Conservation (phyloP, 164 flowering plant species). For the Nymphaea colorata region DNA sequence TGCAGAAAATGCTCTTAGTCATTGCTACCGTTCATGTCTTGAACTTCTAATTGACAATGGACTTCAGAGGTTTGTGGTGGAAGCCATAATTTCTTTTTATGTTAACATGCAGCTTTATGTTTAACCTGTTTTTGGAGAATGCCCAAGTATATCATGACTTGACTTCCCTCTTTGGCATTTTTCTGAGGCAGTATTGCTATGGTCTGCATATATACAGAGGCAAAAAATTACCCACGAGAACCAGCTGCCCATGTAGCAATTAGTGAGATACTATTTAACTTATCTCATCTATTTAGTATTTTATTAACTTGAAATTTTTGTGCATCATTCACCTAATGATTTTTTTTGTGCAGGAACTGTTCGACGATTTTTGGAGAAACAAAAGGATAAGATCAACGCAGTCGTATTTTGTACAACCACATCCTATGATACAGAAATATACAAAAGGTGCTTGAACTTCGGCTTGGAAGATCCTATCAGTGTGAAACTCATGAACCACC, state of each 20-base stretch:
- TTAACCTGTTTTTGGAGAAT: too few relatives aligned
- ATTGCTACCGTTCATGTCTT: constrained; percentile 96
- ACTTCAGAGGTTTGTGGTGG: constrained; percentile 46
- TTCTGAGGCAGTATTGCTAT: constrained; percentile 76
- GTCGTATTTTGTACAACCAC: constrained; percentile 89
- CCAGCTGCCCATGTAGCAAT: constrained; percentile 99
- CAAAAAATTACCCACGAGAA: constrained; percentile 97
- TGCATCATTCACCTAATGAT: neutral
- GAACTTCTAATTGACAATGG: constrained; percentile 95
- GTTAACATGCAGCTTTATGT: too few relatives aligned
- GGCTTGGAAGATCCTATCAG: neutral
- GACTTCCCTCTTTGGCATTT: constrained; percentile 2
- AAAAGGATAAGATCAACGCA: constrained; percentile 67
- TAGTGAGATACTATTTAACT: constrained; percentile 44
- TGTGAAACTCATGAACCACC: neutral
- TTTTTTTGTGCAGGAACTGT: constrained; percentile 13
- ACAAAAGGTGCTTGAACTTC: constrained; percentile 52
- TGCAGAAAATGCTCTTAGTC: constrained; percentile 97
- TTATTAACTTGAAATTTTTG: neutral
- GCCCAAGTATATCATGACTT: too few relatives aligned
- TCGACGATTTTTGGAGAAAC: constrained; percentile 89
- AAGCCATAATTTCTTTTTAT: too few relatives aligned
- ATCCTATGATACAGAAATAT: constrained; percentile 86
- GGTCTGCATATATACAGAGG: constrained; percentile 93
- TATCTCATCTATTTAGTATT: neutral